Evolutionary conservation across 768 basidiomycete species (phyloP).

Genomic region (Stropharia rugosoannulata): DNA sequence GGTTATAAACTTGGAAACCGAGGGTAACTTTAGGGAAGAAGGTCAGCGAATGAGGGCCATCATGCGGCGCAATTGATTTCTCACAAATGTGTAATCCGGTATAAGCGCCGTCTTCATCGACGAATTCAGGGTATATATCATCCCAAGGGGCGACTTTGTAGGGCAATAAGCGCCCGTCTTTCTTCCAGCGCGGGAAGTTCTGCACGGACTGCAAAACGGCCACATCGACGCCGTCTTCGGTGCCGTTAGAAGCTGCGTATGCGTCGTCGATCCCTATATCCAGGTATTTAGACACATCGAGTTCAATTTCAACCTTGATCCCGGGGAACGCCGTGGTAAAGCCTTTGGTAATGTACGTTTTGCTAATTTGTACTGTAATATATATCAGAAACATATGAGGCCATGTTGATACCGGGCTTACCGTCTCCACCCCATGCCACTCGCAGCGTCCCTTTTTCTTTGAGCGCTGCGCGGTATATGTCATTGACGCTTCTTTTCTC

Average conservation of each 20-base stretch:
- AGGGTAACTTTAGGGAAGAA: neutral
- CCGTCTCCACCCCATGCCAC: neutral
- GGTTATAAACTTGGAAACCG: constrained; percentile 14
- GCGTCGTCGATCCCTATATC: neutral
- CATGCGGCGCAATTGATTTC: neutral
- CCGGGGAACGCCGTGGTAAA: neutral
- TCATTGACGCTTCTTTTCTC: neutral
- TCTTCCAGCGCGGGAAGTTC: neutral
- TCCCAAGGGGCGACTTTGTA: constrained; percentile 1
- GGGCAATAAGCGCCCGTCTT: neutral
- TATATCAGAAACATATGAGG: no score
- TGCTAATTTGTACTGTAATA: neutral
- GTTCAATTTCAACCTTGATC: neutral
- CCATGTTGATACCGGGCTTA: neutral
- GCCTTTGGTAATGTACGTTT: neutral
- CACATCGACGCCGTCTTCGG: neutral
- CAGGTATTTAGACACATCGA: neutral
- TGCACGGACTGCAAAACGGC: neutral
- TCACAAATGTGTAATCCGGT: neutral
- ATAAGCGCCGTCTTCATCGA: neutral
- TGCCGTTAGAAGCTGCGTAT: neutral
- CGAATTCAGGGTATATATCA: neutral
- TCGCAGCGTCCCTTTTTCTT: neutral
- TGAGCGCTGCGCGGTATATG: neutral
- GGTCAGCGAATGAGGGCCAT: neutral